These are phyloP conservation scores for Cymbopogon citratus DNA, from an alignment of 176 grass and related monocot species.

Conservation along the genomic window DNA sequence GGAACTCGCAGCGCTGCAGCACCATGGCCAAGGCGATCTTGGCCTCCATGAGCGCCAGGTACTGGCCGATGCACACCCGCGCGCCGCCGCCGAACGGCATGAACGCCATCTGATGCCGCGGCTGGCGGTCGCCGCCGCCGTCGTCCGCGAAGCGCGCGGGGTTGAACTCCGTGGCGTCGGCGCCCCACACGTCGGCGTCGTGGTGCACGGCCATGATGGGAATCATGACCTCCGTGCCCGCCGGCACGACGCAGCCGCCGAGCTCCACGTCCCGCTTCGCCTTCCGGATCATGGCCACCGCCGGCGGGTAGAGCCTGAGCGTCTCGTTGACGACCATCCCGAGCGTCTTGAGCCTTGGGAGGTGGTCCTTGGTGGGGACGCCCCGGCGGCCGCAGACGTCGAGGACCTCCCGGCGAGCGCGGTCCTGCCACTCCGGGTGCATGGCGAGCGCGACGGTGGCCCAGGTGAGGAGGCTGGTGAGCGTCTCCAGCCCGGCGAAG, in stretches of 20 bases:
- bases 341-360: slow-evolving; percentile 68
- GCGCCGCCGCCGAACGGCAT: slow-evolving; percentile 78
- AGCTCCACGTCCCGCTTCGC: slow-evolving; percentile 70
- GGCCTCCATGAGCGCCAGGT: slow-evolving; percentile 73
- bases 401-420: slow-evolving; percentile 69
- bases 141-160: slow-evolving; percentile 48
- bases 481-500: slow-evolving; percentile 88
- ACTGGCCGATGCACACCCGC: slow-evolving; percentile 91
- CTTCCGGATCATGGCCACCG: slow-evolving; percentile 73
- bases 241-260: slow-evolving; percentile 67
- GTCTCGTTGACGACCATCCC: slow-evolving; percentile 88
- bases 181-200: slow-evolving; percentile 68
- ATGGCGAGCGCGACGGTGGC: slow-evolving; percentile 83
- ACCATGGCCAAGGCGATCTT: slow-evolving; percentile 78
- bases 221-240: slow-evolving; percentile 78
- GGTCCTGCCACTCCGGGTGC: slow-evolving; percentile 94
- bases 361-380: slow-evolving; percentile 62
- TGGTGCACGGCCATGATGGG: slow-evolving; percentile 93
- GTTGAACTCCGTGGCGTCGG: slow-evolving; percentile 68
- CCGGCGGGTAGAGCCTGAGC: slow-evolving; percentile 83
- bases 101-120: slow-evolving; percentile 66
- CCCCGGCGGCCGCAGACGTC: slow-evolving; percentile 51
- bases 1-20: slow-evolving; percentile 67
- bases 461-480: slow-evolving; percentile 78
- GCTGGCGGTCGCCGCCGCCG: not conserved